Conservation (phyloP, 768 basidiomycete species). For the Boletus rex-veris region DNA sequence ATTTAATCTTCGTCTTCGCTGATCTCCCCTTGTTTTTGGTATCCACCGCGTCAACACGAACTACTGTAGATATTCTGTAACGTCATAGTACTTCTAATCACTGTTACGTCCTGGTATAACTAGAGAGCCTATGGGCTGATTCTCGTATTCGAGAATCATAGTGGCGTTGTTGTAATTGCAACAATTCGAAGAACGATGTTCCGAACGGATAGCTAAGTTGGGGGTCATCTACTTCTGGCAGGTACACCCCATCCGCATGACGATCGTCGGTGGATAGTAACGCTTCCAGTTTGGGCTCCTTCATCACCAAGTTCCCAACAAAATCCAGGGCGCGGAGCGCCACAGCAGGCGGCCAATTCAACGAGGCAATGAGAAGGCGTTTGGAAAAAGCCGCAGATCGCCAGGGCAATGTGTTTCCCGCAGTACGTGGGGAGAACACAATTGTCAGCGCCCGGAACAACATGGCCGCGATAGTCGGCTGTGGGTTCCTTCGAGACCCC, state of each 20-base stretch:
- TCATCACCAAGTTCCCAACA: constrained; percentile 64
- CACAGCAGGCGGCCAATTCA: constrained; percentile 74
- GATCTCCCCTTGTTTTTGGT: constrained; percentile 17
- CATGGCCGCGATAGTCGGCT: constrained; percentile 54
- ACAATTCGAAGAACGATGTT: constrained; percentile 83
- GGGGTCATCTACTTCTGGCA: constrained; percentile 85
- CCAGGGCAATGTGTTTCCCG: constrained; percentile 58
- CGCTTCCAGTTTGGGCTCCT: constrained; percentile 78
- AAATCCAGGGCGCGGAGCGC: constrained; percentile 72
- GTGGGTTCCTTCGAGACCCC: constrained; percentile 26
- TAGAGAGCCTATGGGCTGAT: constrained; percentile 58
- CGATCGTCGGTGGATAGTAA: constrained; percentile 87
- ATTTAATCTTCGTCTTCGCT: constrained; percentile 21
- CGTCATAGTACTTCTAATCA: constrained; percentile 27
- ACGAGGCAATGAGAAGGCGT: constrained; percentile 75
- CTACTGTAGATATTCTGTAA: constrained; percentile 35
- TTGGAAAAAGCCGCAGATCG: constrained; percentile 91
- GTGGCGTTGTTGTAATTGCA: constrained; percentile 56
- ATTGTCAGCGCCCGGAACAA: constrained; percentile 83
- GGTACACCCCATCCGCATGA: constrained; percentile 78
- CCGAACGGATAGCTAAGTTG: constrained; percentile 79
- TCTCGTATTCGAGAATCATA: constrained; percentile 65
- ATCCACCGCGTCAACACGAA: constrained; percentile 17
- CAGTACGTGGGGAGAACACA: constrained; percentile 72
- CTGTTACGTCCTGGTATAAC: constrained; percentile 38